Base-by-base conservation (phyloP, 2,329 filamentous ascomycete genomes). In the Monosporascus sp. region DNA sequence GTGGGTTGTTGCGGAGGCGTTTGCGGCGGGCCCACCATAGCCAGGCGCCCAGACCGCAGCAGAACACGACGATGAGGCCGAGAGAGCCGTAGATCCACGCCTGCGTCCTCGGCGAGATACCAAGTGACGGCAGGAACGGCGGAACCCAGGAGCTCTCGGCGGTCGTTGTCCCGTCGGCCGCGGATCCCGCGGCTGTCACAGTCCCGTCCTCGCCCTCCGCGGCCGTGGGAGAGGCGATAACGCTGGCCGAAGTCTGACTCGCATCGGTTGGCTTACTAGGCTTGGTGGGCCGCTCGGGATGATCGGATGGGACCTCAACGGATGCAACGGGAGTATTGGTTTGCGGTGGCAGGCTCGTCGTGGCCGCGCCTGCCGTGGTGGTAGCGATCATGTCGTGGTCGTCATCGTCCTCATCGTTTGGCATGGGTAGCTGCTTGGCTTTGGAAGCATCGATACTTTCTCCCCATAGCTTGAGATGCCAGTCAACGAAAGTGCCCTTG, bases 401-500 rank as follows among this genome's bases (percentile, higher is more conserved):
- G 54, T 88, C 85, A 65, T 97, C 91, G 58, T 97, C 93, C 46
- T 90, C 77, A 49, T 88, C 88, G 6, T 81, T 84, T 0, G 94
- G 94, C 75, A 97, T 82, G 7, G 94, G 93, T 17, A 95, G 82
- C 5, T 88, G 77, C 7, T 74, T 80, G 50, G 92, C 87, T 67
- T 88, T 89, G 49, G 79, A 76, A 37, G 84, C 80, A 66, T 97
- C 89, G 61, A 90, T 89, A 55, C 82, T 80, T 70, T 97, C 92
- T 57, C 94, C 94, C 91, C 91, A 99, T 3, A 99, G 81, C 68
- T 93, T 95, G 54, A 99, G 78, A 64, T 89, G 89, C 91, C 92
- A 99, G 73, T 99, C 93, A 47, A 85, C 79, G 64, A 97, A 95
- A 9, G 77, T 85, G 59, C 94, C 94, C 6, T 76, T 84, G 69